Base-by-base conservation (phyloP, 2,329 filamentous ascomycete species). In the Fusarium hainanense region DNA sequence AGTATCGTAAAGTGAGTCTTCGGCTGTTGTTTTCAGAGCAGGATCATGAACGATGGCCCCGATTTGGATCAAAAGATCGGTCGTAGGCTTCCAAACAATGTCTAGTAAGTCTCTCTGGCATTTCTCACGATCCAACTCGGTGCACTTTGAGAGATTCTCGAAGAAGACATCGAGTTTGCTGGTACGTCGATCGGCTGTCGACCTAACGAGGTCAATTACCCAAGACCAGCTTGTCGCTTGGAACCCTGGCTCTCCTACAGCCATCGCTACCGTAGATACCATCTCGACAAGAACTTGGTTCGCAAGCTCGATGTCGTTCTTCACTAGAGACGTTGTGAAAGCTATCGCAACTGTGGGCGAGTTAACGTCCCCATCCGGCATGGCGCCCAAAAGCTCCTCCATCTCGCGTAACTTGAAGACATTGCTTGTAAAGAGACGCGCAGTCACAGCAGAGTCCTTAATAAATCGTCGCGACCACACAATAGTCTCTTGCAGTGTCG, bases 1-100 rank as follows among this genome's bases (percentile, higher is more conserved):
- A n/a, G 49, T 44, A 1, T 56, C 28, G 23, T 54, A 23, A 4
- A n/a, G 32, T 5, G 63, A 49, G 9, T 18, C n/a, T 3, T 23
- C 37, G 4, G 40, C 14, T 14, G 41, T 48, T 4, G 58, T 34
- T n/a, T 52, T 37, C 2, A 55, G 64, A n/a, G 54, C 48, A 8
- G 68, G 57, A 5, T 62, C 62, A 7, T 44, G 42, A 43, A 66
- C 44, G 20, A 65, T 67, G 2, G 59, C 68, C 34, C 77, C 77
- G 1, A 63, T 54, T 11, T 75, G 54, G 8, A 80, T 46, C 1
- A 80, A 63, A 9, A 72, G 59, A 5, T 68, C 59, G 1, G 78
- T 70, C 1, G 76, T 79, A 6, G 78, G 77, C 27, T 75, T 74
- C 78, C 77, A 79, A 4, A 81, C 68, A 1, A 51, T 43, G 3